Conservation (phyloP, 2,329 filamentous ascomycete genomes). For the Pochonia chlamydosporia region DNA sequence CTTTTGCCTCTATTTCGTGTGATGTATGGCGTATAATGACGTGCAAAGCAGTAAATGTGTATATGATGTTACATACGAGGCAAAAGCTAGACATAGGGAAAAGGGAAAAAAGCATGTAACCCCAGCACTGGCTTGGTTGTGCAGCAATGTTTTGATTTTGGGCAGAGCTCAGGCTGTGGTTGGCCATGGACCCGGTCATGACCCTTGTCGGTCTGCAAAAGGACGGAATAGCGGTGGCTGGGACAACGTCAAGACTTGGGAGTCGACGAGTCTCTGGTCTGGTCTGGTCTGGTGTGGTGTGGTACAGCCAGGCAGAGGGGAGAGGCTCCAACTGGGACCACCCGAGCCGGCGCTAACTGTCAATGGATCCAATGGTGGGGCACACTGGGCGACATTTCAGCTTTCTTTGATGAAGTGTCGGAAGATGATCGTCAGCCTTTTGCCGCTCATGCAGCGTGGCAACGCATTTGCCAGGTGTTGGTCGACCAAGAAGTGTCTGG, state of each 20-base stretch:
- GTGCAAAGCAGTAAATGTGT: background rate
- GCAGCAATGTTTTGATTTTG: conserved; percentile 10
- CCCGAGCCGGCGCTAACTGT: background rate
- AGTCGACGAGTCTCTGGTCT: background rate
- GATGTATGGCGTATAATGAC: background rate
- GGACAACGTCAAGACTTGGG: background rate
- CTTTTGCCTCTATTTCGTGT: conserved; percentile 6
- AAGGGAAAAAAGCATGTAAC: background rate
- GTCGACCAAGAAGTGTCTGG: no score
- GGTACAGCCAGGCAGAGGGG: background rate
- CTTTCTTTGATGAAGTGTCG: background rate
- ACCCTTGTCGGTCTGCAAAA: conserved; percentile 2
- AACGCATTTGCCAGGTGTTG: no score
- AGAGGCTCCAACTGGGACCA: background rate
- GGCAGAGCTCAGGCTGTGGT: conserved; percentile 8
- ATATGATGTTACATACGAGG: background rate
- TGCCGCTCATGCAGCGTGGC: no score
- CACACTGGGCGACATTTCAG: background rate
- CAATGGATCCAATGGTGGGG: background rate
- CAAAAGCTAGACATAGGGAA: background rate
- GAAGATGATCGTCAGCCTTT: background rate
- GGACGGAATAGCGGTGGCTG: conserved; percentile 8
- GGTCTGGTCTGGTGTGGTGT: background rate
- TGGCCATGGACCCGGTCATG: background rate
- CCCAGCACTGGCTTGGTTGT: background rate